Evolutionary conservation across 1,139 yeast genomes (phyloP).

Genomic region (Yamadazyma kanchanaburiensis): DNA sequence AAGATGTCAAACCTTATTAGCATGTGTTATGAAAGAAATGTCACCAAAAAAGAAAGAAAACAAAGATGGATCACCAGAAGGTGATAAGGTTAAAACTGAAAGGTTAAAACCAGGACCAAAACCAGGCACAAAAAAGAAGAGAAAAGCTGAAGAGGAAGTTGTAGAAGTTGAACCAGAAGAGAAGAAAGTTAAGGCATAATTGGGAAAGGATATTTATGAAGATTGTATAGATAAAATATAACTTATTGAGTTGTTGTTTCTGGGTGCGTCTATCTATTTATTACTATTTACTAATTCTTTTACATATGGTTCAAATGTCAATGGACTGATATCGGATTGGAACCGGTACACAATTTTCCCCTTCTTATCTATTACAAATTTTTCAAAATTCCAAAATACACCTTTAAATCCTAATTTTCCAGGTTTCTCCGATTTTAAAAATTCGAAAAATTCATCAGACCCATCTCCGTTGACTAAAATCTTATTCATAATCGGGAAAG

Average conservation of each 20-base stretch:
- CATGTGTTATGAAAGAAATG: slow-evolving; percentile 63
- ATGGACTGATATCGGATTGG: slow-evolving; percentile 68
- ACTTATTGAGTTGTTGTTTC: too few relatives aligned
- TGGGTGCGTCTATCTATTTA: too few relatives aligned
- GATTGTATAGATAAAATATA: too few relatives aligned
- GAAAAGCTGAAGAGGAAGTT: slow-evolving; percentile 16
- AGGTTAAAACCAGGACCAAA: too few relatives aligned
- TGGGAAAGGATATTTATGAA: too few relatives aligned
- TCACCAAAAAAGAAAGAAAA: slow-evolving; percentile 16
- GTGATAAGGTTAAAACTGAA: too few relatives aligned
- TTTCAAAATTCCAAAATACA: slow-evolving; percentile 94
- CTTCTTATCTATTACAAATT: slow-evolving; percentile 68
- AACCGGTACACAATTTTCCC: slow-evolving; percentile 76
- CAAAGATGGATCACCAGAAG: too few relatives aligned
- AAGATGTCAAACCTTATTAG: slow-evolving; percentile 63
- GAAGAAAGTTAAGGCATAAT: too few relatives aligned
- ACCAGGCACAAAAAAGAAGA: too few relatives aligned
- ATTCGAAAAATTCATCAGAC: slow-evolving; percentile 27
- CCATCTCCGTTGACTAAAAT: slow-evolving; percentile 32
- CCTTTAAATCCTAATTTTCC: slow-evolving; percentile 77
- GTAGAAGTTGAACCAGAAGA: slow-evolving; percentile 12
- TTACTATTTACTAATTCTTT: too few relatives aligned
- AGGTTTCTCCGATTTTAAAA: slow-evolving; percentile 22
- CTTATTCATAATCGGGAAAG: slow-evolving; percentile 39
- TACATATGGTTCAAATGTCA: slow-evolving; percentile 37